Evolutionary conservation across 2,329 filamentous ascomycete genomes (phyloP), one percentile per base, ranked within the genome.

Genomic region (Fusarium falciforme): DNA sequence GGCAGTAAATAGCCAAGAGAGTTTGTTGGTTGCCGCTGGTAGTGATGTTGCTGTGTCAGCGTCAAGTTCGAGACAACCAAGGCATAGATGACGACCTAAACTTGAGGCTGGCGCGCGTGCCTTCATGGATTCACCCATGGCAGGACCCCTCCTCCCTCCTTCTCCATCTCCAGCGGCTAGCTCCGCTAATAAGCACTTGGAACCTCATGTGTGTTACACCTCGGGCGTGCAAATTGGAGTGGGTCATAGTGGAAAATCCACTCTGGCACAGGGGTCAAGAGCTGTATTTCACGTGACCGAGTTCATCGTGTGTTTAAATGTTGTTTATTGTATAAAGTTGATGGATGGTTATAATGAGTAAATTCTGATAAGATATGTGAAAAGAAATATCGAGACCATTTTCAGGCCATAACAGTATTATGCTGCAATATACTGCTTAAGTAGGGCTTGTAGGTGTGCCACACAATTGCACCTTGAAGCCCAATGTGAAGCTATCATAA

Each of bases 121-220:
- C 47, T 33, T 25, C 62, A 49, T 49, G 44, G 25, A 52, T 52
- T 29, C 27, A 52, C 27, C 47, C 47, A 52, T 31, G 29, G 27
- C 36, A 74, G 62, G 72, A 74, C 72, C 72, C 72, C 72, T 75
- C 72, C 64, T 54, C 62, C 59, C 61, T 66, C 70, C 29, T 60
- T 55, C 42, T 63, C 44, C 54, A 49, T 25, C 57, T 61, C 47
- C 63, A 70, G 54, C 61, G 36, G 63, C 59, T 62, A 69, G 61
- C 62, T 72, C 72, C 72, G 42, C 72, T 75, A 64, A 59, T 49
- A 63, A 29, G 44, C 42, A 47, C 35, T 36, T 36, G 35, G 35
- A 36, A 25, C 22, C 22, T 47, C 42, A 25, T 47, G 42, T 20
- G 40, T 47, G 42, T 47, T 47, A 47, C 42, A 14, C 42, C 22